Percentiles rank a stretch among this genome's conserved stretches.
Conservation (phyloP, 345 rosid genomes). For the Camelina laxa region DNA sequence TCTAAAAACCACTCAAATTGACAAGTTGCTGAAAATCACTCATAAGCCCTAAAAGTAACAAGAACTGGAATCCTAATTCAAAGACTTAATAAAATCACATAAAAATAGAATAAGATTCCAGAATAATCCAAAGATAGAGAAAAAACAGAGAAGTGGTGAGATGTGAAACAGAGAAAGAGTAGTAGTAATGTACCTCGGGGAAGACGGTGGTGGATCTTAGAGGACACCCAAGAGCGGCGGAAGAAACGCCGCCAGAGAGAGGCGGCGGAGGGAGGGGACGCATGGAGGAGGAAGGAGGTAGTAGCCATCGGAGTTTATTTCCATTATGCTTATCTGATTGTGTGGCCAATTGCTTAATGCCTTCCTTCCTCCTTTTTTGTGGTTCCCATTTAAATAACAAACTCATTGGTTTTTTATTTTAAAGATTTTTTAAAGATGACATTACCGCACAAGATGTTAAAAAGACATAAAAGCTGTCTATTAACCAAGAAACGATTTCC, state of each 20-base stretch:
- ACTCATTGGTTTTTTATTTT: neutral
- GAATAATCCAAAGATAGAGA: neutral
- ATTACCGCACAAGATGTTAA: neutral
- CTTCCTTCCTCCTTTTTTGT: slow-evolving; percentile 16
- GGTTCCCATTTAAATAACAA: slow-evolving; percentile 21
- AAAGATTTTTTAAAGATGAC: neutral
- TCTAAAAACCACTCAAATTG: too few relatives aligned
- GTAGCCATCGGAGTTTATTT: slow-evolving; percentile 34
- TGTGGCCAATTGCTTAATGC: slow-evolving; percentile 24
- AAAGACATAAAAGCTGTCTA: neutral
- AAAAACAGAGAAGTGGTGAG: neutral
- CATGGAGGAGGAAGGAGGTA: slow-evolving; percentile 34
- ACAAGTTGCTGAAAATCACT: too few relatives aligned
- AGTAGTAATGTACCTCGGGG: slow-evolving; percentile 21
- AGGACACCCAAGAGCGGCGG: slow-evolving; percentile 25
- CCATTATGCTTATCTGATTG: slow-evolving; percentile 28
- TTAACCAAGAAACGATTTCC: slow-evolving; percentile 21
- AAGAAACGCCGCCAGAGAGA: slow-evolving; percentile 21
- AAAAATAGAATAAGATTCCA: neutral
- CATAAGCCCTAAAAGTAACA: too few relatives aligned
- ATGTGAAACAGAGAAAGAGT: neutral
- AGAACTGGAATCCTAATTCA: too few relatives aligned
- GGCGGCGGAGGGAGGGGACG: slow-evolving; percentile 24
- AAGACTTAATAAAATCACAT: neutral
- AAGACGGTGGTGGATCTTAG: slow-evolving; percentile 25